phyloP scores from a whole-genome alignment of 2,329 filamentous ascomycete genomes.

The Cryphonectria carpinicola region DNA sequence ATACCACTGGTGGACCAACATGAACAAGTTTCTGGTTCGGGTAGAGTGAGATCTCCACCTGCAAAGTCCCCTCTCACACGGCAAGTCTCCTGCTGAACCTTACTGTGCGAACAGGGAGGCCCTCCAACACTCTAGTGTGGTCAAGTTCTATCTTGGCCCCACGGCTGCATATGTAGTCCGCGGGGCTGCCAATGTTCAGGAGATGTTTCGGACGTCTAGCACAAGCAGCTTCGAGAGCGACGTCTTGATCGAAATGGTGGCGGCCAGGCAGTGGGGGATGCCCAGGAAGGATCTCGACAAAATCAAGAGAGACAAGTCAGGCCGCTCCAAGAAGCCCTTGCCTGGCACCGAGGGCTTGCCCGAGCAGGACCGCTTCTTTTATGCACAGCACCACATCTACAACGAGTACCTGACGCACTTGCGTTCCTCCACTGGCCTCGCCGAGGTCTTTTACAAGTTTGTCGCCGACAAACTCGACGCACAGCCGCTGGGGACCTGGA shows the following conservation, averaged over 20 bases:
- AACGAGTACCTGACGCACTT: constrained; percentile 27
- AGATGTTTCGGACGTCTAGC: constrained; percentile 4
- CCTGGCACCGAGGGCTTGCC: constrained; percentile 24
- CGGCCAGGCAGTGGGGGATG: not conserved
- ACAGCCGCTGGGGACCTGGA: constrained; percentile 25
- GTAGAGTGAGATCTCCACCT: not conserved
- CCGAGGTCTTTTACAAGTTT: constrained; percentile 22
- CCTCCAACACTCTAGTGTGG: constrained; percentile 2
- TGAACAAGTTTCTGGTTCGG: constrained; percentile 4
- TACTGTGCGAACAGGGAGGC: not conserved
- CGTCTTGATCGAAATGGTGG: not conserved
- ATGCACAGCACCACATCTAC: constrained; percentile 26
- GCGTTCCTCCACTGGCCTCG: constrained; percentile 23
- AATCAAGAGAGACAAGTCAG: constrained; percentile 33
- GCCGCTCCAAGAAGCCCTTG: constrained; percentile 33
- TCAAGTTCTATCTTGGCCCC: constrained; percentile 11
- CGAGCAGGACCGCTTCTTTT: constrained; percentile 29
- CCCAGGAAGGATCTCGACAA: constrained; percentile 1
- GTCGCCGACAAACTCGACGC: constrained; percentile 27
- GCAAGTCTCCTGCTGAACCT: not conserved
- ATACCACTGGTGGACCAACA: constrained; percentile 13
- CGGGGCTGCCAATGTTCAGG: constrained; percentile 4
- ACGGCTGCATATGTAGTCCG: not conserved
- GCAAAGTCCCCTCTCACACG: not conserved
- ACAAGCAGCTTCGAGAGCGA: not conserved